These are phyloP conservation scores for Austroboletus eburneus DNA, from an alignment of 768 basidiomycete species.

Conservation along the genomic window DNA sequence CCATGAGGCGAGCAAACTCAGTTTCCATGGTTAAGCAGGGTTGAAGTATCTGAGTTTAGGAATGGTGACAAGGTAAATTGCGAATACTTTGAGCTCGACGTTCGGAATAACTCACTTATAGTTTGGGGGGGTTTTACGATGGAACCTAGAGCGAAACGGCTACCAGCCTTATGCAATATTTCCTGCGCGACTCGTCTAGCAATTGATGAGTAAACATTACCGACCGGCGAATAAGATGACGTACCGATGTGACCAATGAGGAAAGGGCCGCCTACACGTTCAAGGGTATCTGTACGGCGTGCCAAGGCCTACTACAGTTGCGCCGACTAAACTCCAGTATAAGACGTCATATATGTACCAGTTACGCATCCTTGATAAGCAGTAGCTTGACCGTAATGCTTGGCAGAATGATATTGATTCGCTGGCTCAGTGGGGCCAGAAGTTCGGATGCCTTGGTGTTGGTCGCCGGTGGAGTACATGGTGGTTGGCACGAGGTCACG, in stretches of 20 bases:
- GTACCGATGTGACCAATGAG: neutral
- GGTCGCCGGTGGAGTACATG: too few species aligned
- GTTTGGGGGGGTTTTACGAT: neutral
- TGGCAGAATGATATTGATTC: too few species aligned
- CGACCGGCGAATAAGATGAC: neutral
- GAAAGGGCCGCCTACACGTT: slow-evolving; percentile 6
- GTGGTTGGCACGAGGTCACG: too few species aligned
- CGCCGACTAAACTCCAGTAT: neutral
- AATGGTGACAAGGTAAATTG: neutral
- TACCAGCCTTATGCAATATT: slow-evolving; percentile 17
- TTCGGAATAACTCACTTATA: slow-evolving; percentile 11
- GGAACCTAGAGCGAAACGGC: neutral
- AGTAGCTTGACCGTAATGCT: too few species aligned
- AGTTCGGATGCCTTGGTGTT: too few species aligned
- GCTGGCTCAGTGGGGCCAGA: too few species aligned
- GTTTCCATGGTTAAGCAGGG: slow-evolving; percentile 3
- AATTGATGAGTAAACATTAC: neutral
- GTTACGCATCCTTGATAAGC: too few species aligned
- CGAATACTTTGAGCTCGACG: neutral
- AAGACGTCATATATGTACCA: neutral
- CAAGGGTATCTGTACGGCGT: too few species aligned
- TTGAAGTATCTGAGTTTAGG: slow-evolving; percentile 11
- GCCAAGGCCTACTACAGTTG: too few species aligned
- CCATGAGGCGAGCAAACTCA: slow-evolving; percentile 18
- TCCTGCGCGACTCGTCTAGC: too few species aligned